Evolutionary conservation across 1,284 basidiomycete species (phyloP).

Genomic region (Austropuccinia psidii): DNA sequence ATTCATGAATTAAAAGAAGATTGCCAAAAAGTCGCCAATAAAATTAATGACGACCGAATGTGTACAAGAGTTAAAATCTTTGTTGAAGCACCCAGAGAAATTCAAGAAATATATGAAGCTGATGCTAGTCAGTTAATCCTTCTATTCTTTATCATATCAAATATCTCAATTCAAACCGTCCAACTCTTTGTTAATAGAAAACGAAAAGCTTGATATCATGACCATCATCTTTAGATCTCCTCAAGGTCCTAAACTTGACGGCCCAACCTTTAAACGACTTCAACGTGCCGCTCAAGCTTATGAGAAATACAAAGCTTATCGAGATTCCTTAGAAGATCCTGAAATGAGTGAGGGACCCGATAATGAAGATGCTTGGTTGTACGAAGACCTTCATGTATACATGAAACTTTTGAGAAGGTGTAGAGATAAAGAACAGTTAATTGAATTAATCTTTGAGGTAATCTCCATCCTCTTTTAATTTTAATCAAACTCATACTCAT

Average conservation of each 20-base stretch:
- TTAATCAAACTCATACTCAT: neutral
- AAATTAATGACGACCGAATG: constrained; percentile 76
- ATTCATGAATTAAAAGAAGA: constrained; percentile 73
- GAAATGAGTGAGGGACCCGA: constrained; percentile 78
- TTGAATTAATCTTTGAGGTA: constrained; percentile 90
- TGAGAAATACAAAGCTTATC: constrained; percentile 60
- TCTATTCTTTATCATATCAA: constrained; percentile 29
- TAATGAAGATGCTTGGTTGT: constrained; percentile 88
- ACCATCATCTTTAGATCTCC: constrained; percentile 73
- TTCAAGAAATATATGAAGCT: constrained; percentile 69
- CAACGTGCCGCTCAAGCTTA: constrained; percentile 69
- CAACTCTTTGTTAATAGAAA: constrained; percentile 27
- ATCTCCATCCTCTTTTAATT: constrained; percentile 40
- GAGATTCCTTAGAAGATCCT: constrained; percentile 64
- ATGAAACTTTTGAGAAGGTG: constrained; percentile 68
- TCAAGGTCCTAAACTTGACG: constrained; percentile 64
- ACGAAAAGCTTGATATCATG: constrained; percentile 70
- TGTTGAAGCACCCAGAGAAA: constrained; percentile 75
- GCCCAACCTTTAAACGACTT: constrained; percentile 65
- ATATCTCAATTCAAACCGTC: constrained; percentile 33
- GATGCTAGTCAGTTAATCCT: constrained; percentile 60
- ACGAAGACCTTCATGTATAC: constrained; percentile 76
- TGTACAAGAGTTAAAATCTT: constrained; percentile 82
- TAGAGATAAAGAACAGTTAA: constrained; percentile 82
- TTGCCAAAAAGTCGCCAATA: constrained; percentile 73